Evolutionary conservation across 1,284 basidiomycete genomes (phyloP), one percentile per base, ranked within the genome.

Genomic region (Cerrena zonata): DNA sequence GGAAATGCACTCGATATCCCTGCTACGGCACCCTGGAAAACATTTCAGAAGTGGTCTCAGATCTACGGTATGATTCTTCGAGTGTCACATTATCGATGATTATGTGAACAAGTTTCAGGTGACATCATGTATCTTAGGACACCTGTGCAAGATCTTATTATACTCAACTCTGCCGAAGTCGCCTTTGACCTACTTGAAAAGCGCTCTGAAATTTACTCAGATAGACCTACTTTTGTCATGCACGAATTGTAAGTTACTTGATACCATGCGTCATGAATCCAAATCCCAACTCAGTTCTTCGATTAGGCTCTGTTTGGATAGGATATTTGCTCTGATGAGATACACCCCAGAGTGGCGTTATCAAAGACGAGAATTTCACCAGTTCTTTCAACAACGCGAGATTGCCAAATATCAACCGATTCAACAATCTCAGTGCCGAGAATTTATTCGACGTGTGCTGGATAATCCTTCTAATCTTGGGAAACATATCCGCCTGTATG

Each of bases 131-230:
- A 39, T 39, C 21, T 15, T 21, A 21, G 21, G 13, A 21, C n/a
- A 15, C 37, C 21, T 4, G 37, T 39, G 13, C n/a, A 21, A 18
- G 37, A 10, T 39, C 44, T 62, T 22, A 48, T 62, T 11, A 36
- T 4, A 5, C 48, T 65, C 5, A 63, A 62, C 30, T 60, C 55
- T 1, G 36, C 40, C 13, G 11, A 53, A 25, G 53, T 40, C 24
- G 50, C 45, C 11, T 19, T 25, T 5, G 55, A 54, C 15, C 48
- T 58, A 18, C 39, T 58, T 5, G 50, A 55, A 2, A 52, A 55
- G 36, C 44, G 57, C 2, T 42, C 47, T 12, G 27, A 47, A 12
- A 57, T 37, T 10, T 56, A 56, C 46, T 54, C 55, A 25, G 50
- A 50, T 30, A 45, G 53, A 22, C 53, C 48, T 22, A 15, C 45